Base-by-base conservation (phyloP, 345 rosid genomes). In the Acer negundo region DNA sequence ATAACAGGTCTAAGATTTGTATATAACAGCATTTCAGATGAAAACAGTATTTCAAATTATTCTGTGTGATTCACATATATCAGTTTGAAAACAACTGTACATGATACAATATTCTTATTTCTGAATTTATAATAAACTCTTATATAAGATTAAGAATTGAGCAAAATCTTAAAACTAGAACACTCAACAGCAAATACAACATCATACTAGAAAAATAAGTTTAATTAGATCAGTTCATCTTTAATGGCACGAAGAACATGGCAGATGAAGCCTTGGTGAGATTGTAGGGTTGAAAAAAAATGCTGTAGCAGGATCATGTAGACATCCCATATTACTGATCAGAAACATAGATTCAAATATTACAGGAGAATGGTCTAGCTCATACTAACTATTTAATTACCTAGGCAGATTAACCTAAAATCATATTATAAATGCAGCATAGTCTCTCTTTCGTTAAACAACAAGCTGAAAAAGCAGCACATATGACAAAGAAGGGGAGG, bases 391-490 rank as follows among this genome's bases (percentile, higher is more conserved):
- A 62, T 61, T 61, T 24, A 40, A 53, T 31, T 19, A 51, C 15
- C 51, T 40, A 44, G n/a, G 19, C 42, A 65, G 66, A 17, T n/a
- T 12, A 38, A 31, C 20, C 15, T 16, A 16, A 31, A 65, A 22
- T 42, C 26, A 46, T 6, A 53, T 56, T 22, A 28, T n/a, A 26
- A 10, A 31, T 46, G 28, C 24, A 42, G 73, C 63, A 47, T 31
- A 44, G 23, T 24, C 23, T 77, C 16, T 58, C 26, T 76, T 28
- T 13, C 22, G 13, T 68, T 28, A 62, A 13, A 65, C 69, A 46
- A 56, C 62, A 75, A 59, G 63, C 77, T 70, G 40, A 65, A 62
- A 74, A 61, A n/a, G 67, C 55, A 58, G 77, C 53, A 75, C 19
- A 53, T 5, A 35, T 3, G n/a, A 40, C 55, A 49, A 64, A 46